These are phyloP conservation scores for Cercospora zeae-maydis DNA, from an alignment of 2,329 filamentous ascomycete genomes.

Conservation along the genomic window DNA sequence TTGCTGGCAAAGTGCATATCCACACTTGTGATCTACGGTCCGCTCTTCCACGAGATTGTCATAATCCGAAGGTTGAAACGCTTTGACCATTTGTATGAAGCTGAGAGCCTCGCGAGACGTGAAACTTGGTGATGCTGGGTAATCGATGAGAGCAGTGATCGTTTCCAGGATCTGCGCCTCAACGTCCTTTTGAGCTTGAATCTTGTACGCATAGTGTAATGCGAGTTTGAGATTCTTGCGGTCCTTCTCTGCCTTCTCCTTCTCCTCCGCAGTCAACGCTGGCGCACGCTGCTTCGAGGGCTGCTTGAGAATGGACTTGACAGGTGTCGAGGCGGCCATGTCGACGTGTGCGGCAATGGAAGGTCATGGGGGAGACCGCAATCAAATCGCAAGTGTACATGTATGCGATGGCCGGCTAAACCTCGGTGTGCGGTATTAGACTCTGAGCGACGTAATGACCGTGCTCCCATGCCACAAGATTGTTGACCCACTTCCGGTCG, in stretches of 20 bases:
- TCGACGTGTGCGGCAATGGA: background rate
- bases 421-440: background rate
- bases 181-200: constrained; percentile 77
- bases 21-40: constrained; percentile 77
- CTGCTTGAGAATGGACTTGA: constrained; percentile 49
- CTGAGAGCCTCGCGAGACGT: constrained; percentile 57
- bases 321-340: constrained; percentile 34
- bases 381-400: background rate
- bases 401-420: background rate
- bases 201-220: constrained; percentile 73
- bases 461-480: constrained; percentile 4
- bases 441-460: constrained; percentile 2
- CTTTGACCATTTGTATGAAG: constrained; percentile 64
- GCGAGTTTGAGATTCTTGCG: constrained; percentile 60
- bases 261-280: constrained; percentile 23
- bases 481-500: constrained; percentile 4
- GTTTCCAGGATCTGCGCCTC: constrained; percentile 69
- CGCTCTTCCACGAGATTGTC: constrained; percentile 85
- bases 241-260: constrained; percentile 36
- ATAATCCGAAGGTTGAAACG: constrained; percentile 85
- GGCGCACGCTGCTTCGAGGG: constrained; percentile 28
- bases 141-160: constrained; percentile 67
- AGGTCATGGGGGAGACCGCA: background rate
- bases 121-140: constrained; percentile 51
- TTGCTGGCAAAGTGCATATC: constrained; percentile 73